Evolutionary conservation across 2,329 filamentous ascomycete genomes (phyloP), one percentile per base, ranked within the genome.

Genomic region (Hawksworthiomyces lignivorus): DNA sequence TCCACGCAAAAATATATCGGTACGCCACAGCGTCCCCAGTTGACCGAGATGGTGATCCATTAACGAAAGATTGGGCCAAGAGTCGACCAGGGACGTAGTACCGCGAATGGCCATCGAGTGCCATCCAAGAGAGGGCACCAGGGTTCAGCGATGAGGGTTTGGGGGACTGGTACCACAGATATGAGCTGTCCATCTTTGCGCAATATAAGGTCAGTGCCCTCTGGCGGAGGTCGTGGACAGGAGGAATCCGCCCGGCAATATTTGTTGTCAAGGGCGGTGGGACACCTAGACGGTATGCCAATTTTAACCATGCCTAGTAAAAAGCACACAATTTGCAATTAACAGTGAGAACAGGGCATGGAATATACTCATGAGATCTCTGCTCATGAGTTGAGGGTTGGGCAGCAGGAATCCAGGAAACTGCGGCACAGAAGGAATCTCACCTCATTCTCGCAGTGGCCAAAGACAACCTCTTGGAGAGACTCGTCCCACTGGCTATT

Each of bases 391-490:
- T n/a, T n/a, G n/a, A n/a, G n/a, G n/a, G n/a, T n/a, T n/a, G n/a
- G n/a, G n/a, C n/a, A n/a, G n/a, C n/a, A n/a, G n/a, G n/a, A n/a
- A n/a, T n/a, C n/a, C n/a, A n/a, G n/a, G n/a, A n/a, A n/a, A n/a
- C n/a, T n/a, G n/a, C n/a, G 10, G 12, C 6, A 11, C 6, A 3
- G 17, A n/a, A 5, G 4, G 20, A 15, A 15, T 6, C 21, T 21
- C 10, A 38, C 36, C 36, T 38, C 36, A 8, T 38, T 38, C 12
- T 38, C 36, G n/a, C 36, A 38, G 15, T 38, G 36, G 9, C 36
- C 36, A 22, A 38, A 38, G 18, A 38, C 4, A 14, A 38, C n/a
- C 36, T 21, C 36, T 11, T n/a, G 26, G 3, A 38, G 27, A 30
- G 11, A 20, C 17, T 11, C 12, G 17, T 38, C 36, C 36, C 36